Evolutionary conservation across 2,329 filamentous ascomycete genomes (phyloP).

Genomic region (Penicillium sp.): DNA sequence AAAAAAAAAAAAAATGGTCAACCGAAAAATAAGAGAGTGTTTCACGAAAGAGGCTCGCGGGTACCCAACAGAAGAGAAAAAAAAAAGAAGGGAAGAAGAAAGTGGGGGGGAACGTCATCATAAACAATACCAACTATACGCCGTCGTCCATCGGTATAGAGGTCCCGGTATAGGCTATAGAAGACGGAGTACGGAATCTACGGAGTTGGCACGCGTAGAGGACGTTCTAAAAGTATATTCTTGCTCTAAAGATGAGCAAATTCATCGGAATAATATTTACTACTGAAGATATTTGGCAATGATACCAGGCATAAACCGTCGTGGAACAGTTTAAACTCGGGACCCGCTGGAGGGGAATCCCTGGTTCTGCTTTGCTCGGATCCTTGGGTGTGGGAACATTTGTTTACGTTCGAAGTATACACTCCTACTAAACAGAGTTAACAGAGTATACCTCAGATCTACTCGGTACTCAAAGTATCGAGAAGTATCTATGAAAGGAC

Average conservation of each 20-base stretch:
- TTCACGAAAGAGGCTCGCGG: conserved; percentile 31
- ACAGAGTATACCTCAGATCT: not conserved
- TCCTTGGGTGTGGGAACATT: conserved; percentile 5
- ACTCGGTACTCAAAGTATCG: not conserved
- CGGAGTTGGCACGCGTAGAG: not conserved
- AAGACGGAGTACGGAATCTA: not conserved
- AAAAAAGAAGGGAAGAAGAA: conserved; percentile 20
- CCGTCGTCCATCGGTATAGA: not conserved
- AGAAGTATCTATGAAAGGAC: not conserved
- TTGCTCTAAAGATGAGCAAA: not conserved
- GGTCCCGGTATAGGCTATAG: not conserved
- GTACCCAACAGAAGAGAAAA: conserved; percentile 29
- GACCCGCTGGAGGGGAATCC: conserved; percentile 26
- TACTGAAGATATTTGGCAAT: not conserved
- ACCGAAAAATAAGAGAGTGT: conserved; percentile 17
- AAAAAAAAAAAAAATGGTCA: conserved; percentile 4
- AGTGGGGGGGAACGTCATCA: conserved; percentile 19
- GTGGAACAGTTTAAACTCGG: conserved; percentile 22
- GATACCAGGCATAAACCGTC: not conserved
- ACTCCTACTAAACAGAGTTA: no score
- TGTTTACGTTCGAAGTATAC: conserved; percentile 3
- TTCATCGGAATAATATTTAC: not conserved
- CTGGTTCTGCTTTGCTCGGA: conserved; percentile 17
- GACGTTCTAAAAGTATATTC: not conserved
- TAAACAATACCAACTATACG: conserved; percentile 10